Percentiles rank a stretch among this genome's conserved stretches.
Conservation (phyloP, 2,329 filamentous ascomycete species). For the Colletotrichum theobromicola region DNA sequence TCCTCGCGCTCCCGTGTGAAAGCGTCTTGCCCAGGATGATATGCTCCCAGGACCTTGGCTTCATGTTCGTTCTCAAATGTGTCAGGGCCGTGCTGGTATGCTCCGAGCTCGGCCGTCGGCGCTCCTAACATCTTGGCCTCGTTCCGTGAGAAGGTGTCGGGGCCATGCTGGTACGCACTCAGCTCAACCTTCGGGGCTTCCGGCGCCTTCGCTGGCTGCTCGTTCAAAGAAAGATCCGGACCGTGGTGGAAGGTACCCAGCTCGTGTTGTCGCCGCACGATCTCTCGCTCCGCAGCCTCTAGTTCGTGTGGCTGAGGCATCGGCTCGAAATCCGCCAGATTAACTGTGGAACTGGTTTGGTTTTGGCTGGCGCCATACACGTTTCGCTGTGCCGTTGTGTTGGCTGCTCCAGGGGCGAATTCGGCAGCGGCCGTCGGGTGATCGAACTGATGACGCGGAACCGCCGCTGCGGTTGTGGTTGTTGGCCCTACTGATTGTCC, state of each 20-base stretch:
- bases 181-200: conserved; percentile 2
- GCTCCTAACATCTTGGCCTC: conserved; percentile 14
- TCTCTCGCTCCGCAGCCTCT: conserved; percentile 10
- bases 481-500: background rate
- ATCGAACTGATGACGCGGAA: conserved; percentile 9
- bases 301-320: conserved; percentile 15
- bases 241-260: conserved; percentile 17
- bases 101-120: conserved; percentile 12
- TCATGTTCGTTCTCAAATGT: conserved; percentile 15
- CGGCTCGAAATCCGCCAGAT: conserved; percentile 6
- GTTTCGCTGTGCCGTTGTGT: background rate
- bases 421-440: conserved; percentile 4
- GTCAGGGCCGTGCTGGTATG: conserved; percentile 16
- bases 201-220: background rate
- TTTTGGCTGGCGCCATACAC: background rate
- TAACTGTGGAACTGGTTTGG: conserved; percentile 10
- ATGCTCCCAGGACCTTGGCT: conserved; percentile 13
- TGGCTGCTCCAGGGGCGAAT: conserved; percentile 4
- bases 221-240: background rate
- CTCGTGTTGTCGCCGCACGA: conserved; percentile 15
- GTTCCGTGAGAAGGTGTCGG: conserved; percentile 7
- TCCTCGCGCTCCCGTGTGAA: conserved; percentile 12
- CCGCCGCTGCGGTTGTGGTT: background rate
- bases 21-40: background rate
- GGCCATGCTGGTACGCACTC: conserved; percentile 14